Percentiles rank a stretch among this genome's conserved stretches.
Conservation (phyloP, 164 flowering plant genomes). For the Litsea cubeba region DNA sequence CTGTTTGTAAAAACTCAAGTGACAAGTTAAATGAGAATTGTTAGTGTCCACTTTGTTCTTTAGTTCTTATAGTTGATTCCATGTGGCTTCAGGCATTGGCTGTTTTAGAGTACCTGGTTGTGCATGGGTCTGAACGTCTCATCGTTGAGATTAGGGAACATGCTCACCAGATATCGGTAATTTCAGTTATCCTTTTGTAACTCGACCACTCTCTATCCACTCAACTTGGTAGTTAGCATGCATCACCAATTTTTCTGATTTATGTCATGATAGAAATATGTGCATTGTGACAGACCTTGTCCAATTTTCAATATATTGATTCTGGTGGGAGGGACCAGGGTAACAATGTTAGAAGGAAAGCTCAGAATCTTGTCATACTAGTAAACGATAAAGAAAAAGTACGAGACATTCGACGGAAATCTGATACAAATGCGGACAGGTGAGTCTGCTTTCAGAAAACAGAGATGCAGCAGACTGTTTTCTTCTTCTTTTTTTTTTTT, state of each 20-base stretch:
- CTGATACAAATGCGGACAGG: constrained; percentile 84
- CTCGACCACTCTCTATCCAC: neutral
- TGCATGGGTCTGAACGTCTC: constrained; percentile 95
- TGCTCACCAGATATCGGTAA: constrained; percentile 92
- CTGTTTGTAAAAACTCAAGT: neutral
- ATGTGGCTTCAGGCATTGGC: constrained; percentile 65
- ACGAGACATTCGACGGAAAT: constrained; percentile 85
- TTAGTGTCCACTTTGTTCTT: neutral
- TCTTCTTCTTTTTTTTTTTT: too few species aligned
- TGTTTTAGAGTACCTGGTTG: constrained; percentile 90
- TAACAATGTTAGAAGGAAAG: constrained; percentile 85
- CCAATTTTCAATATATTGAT: constrained; percentile 93
- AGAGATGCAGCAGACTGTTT: neutral
- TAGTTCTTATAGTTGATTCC: constrained; percentile 8
- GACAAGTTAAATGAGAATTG: neutral
- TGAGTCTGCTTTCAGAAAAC: constrained; percentile 33
- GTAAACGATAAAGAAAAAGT: constrained; percentile 94
- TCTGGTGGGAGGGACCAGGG: constrained; percentile 98
- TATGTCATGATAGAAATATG: neutral
- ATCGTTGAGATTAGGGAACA: constrained; percentile 90
- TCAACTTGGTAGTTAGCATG: neutral
- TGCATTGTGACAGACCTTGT: constrained; percentile 52
- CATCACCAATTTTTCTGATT: neutral
- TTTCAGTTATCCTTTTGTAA: neutral
- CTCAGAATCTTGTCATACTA: constrained; percentile 83